A percentile compares a stretch with the other conserved stretches of the same genome.
Conservation (phyloP, 495 filamentous ascomycete species). For the Podospora fimiseda region DNA sequence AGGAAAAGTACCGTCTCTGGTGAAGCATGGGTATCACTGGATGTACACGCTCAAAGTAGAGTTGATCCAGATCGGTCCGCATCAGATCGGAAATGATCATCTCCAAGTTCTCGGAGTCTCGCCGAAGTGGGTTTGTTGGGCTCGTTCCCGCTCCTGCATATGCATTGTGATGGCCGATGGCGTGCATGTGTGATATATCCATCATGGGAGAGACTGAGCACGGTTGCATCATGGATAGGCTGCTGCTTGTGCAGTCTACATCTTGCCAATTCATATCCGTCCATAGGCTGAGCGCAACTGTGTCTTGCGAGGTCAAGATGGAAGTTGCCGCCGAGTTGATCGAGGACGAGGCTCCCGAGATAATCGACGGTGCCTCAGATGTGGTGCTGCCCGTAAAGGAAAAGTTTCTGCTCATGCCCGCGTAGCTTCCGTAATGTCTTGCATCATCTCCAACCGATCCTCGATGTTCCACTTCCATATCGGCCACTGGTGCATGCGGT, state of each 20-base stretch:
- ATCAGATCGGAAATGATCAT: background rate
- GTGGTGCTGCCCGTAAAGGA: background rate
- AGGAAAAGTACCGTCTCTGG: background rate
- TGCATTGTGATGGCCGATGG: background rate
- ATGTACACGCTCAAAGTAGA: background rate
- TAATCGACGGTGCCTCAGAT: background rate
- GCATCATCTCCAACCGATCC: background rate
- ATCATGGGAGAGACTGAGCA: background rate
- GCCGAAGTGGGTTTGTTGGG: no score
- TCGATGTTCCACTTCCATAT: background rate
- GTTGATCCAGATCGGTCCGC: background rate
- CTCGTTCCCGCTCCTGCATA: background rate
- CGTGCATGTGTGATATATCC: background rate
- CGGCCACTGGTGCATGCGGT: background rate
- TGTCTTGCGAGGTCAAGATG: background rate
- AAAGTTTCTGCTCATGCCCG: background rate
- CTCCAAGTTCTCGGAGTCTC: background rate
- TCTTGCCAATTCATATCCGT: background rate
- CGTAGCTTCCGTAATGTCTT: background rate
- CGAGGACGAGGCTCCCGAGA: background rate
- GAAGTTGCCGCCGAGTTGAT: background rate
- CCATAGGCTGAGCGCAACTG: background rate
- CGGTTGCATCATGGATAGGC: background rate
- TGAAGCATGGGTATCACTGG: background rate
- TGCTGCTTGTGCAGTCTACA: background rate